Evolutionary conservation across 2,329 filamentous ascomycete species (phyloP).

Genomic region (Arachnomyces sp.): DNA sequence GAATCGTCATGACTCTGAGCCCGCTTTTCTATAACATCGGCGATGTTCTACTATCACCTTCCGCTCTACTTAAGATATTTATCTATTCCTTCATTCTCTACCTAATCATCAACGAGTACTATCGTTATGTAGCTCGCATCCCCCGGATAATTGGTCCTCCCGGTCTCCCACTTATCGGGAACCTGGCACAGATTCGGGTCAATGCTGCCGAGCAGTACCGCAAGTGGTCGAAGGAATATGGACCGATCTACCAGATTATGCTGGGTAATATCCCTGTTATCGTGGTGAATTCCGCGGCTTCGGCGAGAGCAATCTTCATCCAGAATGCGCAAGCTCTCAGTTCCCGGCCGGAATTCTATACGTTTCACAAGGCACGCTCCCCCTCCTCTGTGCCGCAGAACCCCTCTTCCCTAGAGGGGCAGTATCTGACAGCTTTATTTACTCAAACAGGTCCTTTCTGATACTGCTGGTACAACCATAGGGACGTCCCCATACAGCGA

Average conservation of each 20-base stretch:
- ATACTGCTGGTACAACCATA: constrained; percentile 59
- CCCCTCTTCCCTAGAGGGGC: no score
- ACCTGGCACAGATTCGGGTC: constrained; percentile 46
- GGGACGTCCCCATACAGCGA: constrained; percentile 60
- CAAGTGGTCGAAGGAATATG: constrained; percentile 44
- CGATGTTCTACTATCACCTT: no score
- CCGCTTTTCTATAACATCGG: no score
- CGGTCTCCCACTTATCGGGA: constrained; percentile 48
- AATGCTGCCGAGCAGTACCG: constrained; percentile 52
- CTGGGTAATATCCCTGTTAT: constrained; percentile 50
- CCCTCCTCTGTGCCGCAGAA: not conserved
- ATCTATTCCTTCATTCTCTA: constrained; percentile 24
- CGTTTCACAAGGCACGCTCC: constrained; percentile 46
- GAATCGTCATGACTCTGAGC: no score
- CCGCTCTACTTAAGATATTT: no score
- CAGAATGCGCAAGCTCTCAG: constrained; percentile 47
- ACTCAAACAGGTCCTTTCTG: constrained; percentile 46
- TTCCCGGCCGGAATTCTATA: constrained; percentile 51
- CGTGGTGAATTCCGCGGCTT: constrained; percentile 47
- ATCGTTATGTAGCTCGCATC: constrained; percentile 39
- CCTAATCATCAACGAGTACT: constrained; percentile 43
- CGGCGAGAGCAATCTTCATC: constrained; percentile 45
- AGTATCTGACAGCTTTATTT: not conserved
- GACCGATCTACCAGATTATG: constrained; percentile 49
- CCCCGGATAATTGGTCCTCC: constrained; percentile 40